These are phyloP conservation scores for Beauveria varroae DNA, from an alignment of 2,329 filamentous ascomycete genomes.

Conservation along the genomic window DNA sequence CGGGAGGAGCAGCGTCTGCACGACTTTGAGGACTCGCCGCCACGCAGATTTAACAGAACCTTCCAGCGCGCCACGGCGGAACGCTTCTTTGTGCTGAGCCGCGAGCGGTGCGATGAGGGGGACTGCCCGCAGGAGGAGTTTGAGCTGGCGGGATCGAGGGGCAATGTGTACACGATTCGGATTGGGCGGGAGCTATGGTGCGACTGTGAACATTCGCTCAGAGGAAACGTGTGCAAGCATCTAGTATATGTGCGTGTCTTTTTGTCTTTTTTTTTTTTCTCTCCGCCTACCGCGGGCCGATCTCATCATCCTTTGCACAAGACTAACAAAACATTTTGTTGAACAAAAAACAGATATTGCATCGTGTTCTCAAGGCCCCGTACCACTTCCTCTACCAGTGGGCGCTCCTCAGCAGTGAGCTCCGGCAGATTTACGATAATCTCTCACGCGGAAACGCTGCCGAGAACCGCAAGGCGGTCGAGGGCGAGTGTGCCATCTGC, in stretches of 20 bases:
- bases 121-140: constrained; percentile 38
- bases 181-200: constrained; percentile 46
- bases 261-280: neutral
- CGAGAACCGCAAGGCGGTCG: constrained; percentile 39
- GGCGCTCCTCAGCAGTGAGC: constrained; percentile 50
- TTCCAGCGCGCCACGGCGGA: constrained; percentile 34
- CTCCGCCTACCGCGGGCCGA: neutral
- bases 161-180: constrained; percentile 55
- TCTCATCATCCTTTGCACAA: neutral
- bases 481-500: constrained; percentile 53
- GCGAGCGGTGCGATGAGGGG: constrained; percentile 30
- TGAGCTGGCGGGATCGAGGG: constrained; percentile 53
- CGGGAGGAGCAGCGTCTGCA: constrained; percentile 28
- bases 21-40: constrained; percentile 25
- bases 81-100: constrained; percentile 39
- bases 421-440: constrained; percentile 48
- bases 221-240: constrained; percentile 47
- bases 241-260: constrained; percentile 43
- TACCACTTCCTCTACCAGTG: constrained; percentile 53
- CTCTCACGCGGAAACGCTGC: constrained; percentile 9
- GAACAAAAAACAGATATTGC: constrained; percentile 37
- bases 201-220: constrained; percentile 29
- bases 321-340: neutral
- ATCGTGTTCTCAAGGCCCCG: constrained; percentile 50
- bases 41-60: constrained; percentile 27